These are phyloP conservation scores for Pseudogymnoascus sp. DNA, from an alignment of 2,329 filamentous ascomycete species.

Conservation along the genomic window DNA sequence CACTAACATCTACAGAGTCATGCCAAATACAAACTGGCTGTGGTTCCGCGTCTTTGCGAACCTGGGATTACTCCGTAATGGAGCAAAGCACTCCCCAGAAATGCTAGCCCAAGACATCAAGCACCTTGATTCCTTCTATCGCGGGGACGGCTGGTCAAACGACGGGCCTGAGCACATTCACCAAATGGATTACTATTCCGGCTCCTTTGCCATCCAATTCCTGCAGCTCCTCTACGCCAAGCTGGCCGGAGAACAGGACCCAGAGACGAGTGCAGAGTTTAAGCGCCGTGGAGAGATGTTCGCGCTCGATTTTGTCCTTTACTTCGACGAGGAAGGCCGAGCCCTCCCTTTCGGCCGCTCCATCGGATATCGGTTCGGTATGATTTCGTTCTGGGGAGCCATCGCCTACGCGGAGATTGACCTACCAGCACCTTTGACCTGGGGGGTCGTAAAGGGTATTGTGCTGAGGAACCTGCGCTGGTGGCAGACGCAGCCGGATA, in stretches of 20 bases:
- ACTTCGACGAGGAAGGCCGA: slow-evolving; percentile 61
- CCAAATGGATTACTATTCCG: slow-evolving; percentile 81
- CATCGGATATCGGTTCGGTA: slow-evolving; percentile 74
- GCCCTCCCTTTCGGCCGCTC: slow-evolving; percentile 70
- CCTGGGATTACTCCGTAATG: slow-evolving; percentile 66
- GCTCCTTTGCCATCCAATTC: slow-evolving; percentile 74
- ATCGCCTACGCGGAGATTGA: slow-evolving; percentile 68
- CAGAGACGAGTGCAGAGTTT: slow-evolving; percentile 58
- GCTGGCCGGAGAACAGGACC: slow-evolving; percentile 55
- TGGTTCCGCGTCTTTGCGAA: slow-evolving; percentile 85
- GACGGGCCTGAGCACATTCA: slow-evolving; percentile 71
- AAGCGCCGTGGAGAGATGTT: slow-evolving; percentile 56
- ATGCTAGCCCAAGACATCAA: slow-evolving; percentile 66
- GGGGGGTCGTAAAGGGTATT: slow-evolving; percentile 72
- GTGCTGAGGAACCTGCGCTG: slow-evolving; percentile 65
- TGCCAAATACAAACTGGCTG: slow-evolving; percentile 61
- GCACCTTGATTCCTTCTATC: slow-evolving; percentile 71
- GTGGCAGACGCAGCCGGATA: slow-evolving; percentile 69
- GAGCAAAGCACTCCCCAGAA: slow-evolving; percentile 59
- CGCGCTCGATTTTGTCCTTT: slow-evolving; percentile 65
- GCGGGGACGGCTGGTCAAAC: slow-evolving; percentile 75
- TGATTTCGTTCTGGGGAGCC: slow-evolving; percentile 76
- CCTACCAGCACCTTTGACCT: slow-evolving; percentile 60
- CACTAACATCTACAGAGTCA: slow-evolving; percentile 47
- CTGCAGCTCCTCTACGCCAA: slow-evolving; percentile 70